Base-by-base conservation (phyloP, 257 asterid species). In the Echium plantagineum region DNA sequence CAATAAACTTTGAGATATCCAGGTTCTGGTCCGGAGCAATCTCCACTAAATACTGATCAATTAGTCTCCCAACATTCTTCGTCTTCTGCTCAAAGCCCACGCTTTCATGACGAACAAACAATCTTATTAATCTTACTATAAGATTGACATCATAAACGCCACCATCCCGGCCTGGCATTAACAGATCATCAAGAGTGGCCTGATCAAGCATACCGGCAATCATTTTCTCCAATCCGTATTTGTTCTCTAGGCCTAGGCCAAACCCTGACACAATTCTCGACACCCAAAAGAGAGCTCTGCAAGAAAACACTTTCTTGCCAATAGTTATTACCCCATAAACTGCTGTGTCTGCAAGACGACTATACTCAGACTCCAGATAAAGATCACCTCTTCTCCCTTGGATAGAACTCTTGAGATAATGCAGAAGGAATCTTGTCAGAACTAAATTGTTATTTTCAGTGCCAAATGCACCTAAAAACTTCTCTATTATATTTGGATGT, bases 61-160 rank as follows among this genome's bases (percentile, higher is more conserved):
- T 66, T 63, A 86, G 63, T 1, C 67, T 49, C 47, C 87, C 87
- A 30, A 86, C 80, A 59, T 52, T 80, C 60, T 67, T 81, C 81
- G 79, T 58, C 68, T 80, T 85, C 32, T 75, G 65, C 46, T 69
- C 13, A 7, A 62, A 63, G 28, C 53, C 31, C 51, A 21, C n/a
- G 2, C 63, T 63, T 19, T 75, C 74, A 48, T 66, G 48, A 66
- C 66, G 79, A 69, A 75, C 85, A 69, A 85, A 85, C 58, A 83
- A 46, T 59, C 75, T 78, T 21, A 85, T 56, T 86, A 85, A 73
- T 64, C 90, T 81, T 52, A 85, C 4, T 60, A 83, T 86, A 31
- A 88, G 80, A 61, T 75, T 79, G 62, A 88, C 96, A 72, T 88
- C 94, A 67, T 88, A 88, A 9, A 78, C 89, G 21, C 83, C 87